Conservation (phyloP, 305 asterid genomes). For the Plantago lanceolata region DNA sequence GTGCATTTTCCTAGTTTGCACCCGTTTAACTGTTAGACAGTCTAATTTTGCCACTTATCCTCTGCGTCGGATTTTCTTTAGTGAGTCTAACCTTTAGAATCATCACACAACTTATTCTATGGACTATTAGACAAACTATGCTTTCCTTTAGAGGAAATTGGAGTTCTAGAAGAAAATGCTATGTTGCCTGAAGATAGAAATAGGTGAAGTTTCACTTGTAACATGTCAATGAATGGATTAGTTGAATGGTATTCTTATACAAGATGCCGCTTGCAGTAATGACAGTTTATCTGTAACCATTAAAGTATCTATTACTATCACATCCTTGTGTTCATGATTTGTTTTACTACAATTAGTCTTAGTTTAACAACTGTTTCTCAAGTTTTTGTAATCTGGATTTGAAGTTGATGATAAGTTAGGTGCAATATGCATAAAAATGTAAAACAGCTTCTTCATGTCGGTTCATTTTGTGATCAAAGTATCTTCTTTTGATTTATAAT, state of each 20-base stretch:
- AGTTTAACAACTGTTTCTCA: not conserved
- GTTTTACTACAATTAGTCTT: slow-evolving; percentile 9
- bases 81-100: no score
- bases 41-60: no score
- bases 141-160: not conserved
- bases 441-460: slow-evolving; percentile 10
- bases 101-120: not conserved
- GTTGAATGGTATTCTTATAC: not conserved
- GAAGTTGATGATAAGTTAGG: not conserved
- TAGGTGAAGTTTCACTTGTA: slow-evolving; percentile 1
- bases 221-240: slow-evolving; percentile 1
- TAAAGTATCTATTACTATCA: not conserved
- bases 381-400: not conserved
- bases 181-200: slow-evolving; percentile 7
- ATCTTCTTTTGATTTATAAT: slow-evolving; percentile 12
- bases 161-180: slow-evolving; percentile 9
- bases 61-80: no score
- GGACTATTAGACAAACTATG: slow-evolving; percentile 6
- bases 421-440: not conserved
- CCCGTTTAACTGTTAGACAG: no score
- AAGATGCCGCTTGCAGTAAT: no score
- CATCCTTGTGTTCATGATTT: not conserved
- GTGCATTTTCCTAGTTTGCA: no score
- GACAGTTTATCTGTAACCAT: no score
- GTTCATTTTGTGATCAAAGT: slow-evolving; percentile 3